A percentile compares a stretch with the other conserved stretches of the same genome.
phyloP scores from a whole-genome alignment of 257 asterid species.

The Fraxinus excelsior region DNA sequence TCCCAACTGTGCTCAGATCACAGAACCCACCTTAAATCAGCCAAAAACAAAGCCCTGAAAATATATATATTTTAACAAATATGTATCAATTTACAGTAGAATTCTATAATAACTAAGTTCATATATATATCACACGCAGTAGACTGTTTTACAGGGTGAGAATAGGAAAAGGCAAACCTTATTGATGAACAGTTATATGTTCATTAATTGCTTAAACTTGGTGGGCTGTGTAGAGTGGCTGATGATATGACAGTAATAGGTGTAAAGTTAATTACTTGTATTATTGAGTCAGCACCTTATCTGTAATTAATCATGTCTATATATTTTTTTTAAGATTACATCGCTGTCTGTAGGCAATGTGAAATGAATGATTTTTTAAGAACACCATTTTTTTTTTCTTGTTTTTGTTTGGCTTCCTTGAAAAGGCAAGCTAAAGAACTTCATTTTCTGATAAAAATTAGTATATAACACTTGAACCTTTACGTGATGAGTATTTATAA shows the following conservation, averaged over 20 bases:
- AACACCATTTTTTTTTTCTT: no score
- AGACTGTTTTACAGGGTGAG: not conserved
- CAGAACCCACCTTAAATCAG: not conserved
- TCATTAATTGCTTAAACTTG: not conserved
- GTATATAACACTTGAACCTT: no score
- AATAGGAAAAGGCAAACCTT: not conserved
- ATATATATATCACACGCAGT: not conserved
- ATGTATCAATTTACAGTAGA: not conserved
- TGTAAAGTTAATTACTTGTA: not conserved
- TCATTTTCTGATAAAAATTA: no score
- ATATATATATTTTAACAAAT: not conserved
- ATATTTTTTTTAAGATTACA: not conserved
- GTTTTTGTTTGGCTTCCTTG: no score
- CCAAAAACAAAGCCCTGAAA: not conserved
- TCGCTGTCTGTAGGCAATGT: not conserved
- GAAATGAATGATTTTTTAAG: not conserved
- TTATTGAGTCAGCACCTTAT: not conserved
- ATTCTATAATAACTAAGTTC: not conserved
- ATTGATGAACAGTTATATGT: not conserved
- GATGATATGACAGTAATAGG: not conserved
- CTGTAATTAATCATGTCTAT: not conserved
- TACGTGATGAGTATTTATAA: no score
- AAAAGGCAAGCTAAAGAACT: no score
- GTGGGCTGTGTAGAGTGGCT: not conserved
- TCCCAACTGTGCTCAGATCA: constrained; percentile 31